phyloP scores from a whole-genome alignment of 2,329 filamentous ascomycete genomes.

The Elsinoe perseae region DNA sequence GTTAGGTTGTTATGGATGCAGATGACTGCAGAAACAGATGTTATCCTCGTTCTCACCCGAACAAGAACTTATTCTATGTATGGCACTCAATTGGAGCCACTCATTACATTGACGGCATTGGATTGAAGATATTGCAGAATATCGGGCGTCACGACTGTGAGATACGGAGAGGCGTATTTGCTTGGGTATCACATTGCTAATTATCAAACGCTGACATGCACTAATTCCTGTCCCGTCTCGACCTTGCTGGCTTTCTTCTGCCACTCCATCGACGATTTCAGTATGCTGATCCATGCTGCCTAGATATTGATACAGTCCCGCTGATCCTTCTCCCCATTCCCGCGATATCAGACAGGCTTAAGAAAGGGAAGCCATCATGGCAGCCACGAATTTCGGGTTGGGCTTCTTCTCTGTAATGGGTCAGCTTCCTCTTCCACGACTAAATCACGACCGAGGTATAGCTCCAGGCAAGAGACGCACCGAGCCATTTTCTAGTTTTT shows the following conservation, averaged over 20 bases:
- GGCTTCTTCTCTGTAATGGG: conserved; percentile 30
- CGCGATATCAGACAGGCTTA: conserved; percentile 19
- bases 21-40: too few relatives aligned
- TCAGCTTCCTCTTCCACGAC: conserved; percentile 19
- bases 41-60: too few relatives aligned
- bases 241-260: not conserved
- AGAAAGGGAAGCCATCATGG: conserved; percentile 38
- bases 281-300: not conserved
- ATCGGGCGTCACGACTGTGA: too few relatives aligned
- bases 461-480: conserved; percentile 21
- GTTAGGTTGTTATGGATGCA: too few relatives aligned
- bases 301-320: not conserved
- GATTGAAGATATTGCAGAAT: too few relatives aligned
- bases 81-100: too few relatives aligned
- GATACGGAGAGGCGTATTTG: too few relatives aligned
- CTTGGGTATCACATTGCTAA: not conserved
- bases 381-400: conserved; percentile 38
- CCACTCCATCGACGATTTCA: not conserved
- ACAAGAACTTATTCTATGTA: too few relatives aligned
- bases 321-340: not conserved
- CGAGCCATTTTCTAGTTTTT: conserved; percentile 50
- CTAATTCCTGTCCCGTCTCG: not conserved
- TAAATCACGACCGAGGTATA: conserved; percentile 15
- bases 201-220: not conserved
- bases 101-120: too few relatives aligned